Evolutionary conservation across 352 stramenopile genomes (phyloP).

Genomic region (Albugo laibachii): DNA sequence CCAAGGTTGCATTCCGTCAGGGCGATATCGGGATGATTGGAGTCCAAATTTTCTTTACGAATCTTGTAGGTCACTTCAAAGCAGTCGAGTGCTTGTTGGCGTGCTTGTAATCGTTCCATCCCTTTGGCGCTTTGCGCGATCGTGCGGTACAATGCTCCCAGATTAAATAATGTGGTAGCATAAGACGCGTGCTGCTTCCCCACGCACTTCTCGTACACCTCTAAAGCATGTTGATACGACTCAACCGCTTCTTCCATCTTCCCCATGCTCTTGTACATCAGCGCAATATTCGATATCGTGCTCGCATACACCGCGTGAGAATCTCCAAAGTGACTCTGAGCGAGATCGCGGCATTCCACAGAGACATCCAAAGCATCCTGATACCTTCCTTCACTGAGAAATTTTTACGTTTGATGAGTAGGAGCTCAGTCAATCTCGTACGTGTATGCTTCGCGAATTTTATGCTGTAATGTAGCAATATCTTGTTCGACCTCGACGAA

Average conservation of each 20-base stretch:
- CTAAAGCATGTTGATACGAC: constrained; percentile 60
- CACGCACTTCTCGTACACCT: constrained; percentile 62
- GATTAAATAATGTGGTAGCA: constrained; percentile 64
- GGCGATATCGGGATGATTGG: constrained; percentile 53
- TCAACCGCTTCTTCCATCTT: constrained; percentile 54
- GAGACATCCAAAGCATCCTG: constrained; percentile 38
- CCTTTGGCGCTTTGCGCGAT: constrained; percentile 27
- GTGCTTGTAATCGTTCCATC: constrained; percentile 42
- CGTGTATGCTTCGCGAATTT: constrained; percentile 70
- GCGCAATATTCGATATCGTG: constrained; percentile 70
- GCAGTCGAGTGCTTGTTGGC: constrained; percentile 51
- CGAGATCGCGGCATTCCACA: constrained; percentile 43
- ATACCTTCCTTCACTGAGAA: constrained; percentile 35
- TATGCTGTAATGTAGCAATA: constrained; percentile 58
- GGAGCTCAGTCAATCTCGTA: constrained; percentile 9
- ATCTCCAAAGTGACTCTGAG: constrained; percentile 57
- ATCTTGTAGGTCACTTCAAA: constrained; percentile 69
- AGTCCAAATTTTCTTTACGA: constrained; percentile 38
- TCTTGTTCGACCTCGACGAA: constrained; percentile 47
- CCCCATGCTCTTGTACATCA: constrained; percentile 77
- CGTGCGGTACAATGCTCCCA: constrained; percentile 52
- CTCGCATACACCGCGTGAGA: constrained; percentile 63
- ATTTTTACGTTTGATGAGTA: background rate
- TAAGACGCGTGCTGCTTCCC: constrained; percentile 69
- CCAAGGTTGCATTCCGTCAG: constrained; percentile 69